These are phyloP conservation scores for Acanthamoeba triangularis DNA, from an alignment of 208 protist genomes.

Conservation along the genomic window DNA sequence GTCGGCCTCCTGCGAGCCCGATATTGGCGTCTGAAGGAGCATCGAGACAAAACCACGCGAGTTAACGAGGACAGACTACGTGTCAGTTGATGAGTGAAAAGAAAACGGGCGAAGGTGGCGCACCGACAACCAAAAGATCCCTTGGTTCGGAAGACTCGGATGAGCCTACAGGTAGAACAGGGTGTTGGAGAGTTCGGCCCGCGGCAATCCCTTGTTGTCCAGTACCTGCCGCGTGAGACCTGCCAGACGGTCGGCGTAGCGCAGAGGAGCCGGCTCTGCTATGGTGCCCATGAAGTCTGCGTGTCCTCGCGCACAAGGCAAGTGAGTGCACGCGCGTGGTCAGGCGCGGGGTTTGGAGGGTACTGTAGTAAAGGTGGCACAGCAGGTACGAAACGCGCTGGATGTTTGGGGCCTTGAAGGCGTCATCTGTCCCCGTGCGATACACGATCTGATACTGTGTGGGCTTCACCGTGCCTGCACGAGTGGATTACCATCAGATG, in stretches of 20 bases:
- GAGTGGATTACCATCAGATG: too few species aligned
- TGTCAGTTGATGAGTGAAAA: too few species aligned
- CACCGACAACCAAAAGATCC: too few species aligned
- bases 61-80: too few species aligned
- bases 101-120: too few species aligned
- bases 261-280: background rate
- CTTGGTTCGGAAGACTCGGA: too few species aligned
- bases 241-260: conserved; percentile 12
- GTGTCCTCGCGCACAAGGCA: background rate
- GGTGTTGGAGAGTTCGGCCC: background rate
- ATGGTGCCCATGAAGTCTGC: conserved; percentile 55
- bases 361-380: conserved; percentile 63
- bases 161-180: conserved; percentile 41
- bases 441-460: conserved; percentile 45
- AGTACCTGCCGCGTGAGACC: background rate
- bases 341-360: background rate
- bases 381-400: conserved; percentile 1
- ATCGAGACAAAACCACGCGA: too few species aligned
- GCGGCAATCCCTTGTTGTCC: background rate
- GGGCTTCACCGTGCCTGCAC: conserved; percentile 13
- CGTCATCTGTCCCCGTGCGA: background rate
- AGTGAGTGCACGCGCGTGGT: background rate
- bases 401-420: background rate
- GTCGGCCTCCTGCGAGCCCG: too few species aligned
- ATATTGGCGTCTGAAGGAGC: too few species aligned